Evolutionary conservation across 2,329 filamentous ascomycete genomes (phyloP).

Genomic region (Diplodia seriata): DNA sequence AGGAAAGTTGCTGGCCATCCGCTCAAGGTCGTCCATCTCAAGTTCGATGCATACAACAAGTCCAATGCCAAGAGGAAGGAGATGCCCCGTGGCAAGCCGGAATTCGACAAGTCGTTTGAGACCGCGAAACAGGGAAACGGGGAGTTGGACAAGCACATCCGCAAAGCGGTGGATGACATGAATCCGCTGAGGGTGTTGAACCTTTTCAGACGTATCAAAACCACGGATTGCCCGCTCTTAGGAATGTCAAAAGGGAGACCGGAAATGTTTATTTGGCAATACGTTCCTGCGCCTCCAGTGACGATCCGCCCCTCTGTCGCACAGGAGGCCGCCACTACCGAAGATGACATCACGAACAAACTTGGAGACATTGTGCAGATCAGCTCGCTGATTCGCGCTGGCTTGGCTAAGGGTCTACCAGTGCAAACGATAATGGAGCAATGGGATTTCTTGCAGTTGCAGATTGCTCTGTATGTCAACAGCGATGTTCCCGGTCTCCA

Average conservation of each 20-base stretch:
- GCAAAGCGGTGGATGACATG: slow-evolving; percentile 92
- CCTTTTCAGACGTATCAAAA: slow-evolving; percentile 85
- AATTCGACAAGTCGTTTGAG: slow-evolving; percentile 85
- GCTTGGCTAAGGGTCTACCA: slow-evolving; percentile 80
- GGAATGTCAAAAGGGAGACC: slow-evolving; percentile 90
- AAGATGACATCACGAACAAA: slow-evolving; percentile 96
- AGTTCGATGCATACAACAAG: slow-evolving; percentile 85
- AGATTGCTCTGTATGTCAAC: slow-evolving; percentile 98
- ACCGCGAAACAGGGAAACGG: slow-evolving; percentile 78
- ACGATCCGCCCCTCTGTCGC: slow-evolving; percentile 93
- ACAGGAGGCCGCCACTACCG: slow-evolving; percentile 90
- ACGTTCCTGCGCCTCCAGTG: slow-evolving; percentile 89
- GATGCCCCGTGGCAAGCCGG: slow-evolving; percentile 78
- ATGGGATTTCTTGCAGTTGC: slow-evolving; percentile 95
- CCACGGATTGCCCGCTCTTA: slow-evolving; percentile 86
- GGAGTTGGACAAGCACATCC: slow-evolving; percentile 88
- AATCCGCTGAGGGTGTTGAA: slow-evolving; percentile 89
- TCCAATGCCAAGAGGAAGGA: slow-evolving; percentile 87
- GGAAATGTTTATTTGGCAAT: slow-evolving; percentile 98
- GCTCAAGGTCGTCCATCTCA: slow-evolving; percentile 94
- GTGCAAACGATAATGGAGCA: slow-evolving; percentile 94
- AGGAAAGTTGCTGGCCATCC: slow-evolving; percentile 81
- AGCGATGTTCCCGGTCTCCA: slow-evolving; percentile 93
- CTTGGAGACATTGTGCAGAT: slow-evolving; percentile 96
- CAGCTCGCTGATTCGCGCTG: slow-evolving; percentile 83